Percentiles rank a stretch among this genome's conserved stretches.
phyloP scores from a whole-genome alignment of 2,329 filamentous ascomycete species.

The Scortechinia acanthostroma region DNA sequence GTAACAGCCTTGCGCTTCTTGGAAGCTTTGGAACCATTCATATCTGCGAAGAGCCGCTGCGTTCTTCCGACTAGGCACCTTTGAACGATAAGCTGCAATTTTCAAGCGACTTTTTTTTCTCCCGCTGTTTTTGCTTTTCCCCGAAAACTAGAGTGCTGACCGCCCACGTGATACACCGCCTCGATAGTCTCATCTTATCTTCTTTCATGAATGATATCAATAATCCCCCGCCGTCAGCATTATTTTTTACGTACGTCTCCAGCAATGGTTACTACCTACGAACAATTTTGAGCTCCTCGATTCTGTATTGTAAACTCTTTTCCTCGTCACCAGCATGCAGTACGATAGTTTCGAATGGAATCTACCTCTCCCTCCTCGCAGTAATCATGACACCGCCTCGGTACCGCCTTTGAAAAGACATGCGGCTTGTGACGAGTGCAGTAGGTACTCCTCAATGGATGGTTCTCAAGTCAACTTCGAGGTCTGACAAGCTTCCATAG shows the following conservation, averaged over 20 bases:
- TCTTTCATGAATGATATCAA: neutral
- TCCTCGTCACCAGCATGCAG: neutral
- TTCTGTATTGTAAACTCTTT: too few species aligned
- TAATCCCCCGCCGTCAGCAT: neutral
- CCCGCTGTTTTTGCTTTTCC: conserved; percentile 5
- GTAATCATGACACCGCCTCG: conserved; percentile 5
- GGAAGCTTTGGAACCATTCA: conserved; percentile 25
- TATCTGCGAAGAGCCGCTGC: conserved; percentile 11
- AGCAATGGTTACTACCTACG: too few species aligned
- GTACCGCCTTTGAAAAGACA: conserved; percentile 25
- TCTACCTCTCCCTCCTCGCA: conserved; percentile 4
- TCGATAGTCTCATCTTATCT: conserved; percentile 2
- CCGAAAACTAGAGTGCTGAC: too few species aligned
- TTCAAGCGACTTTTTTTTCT: conserved; percentile 4
- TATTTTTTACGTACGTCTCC: neutral
- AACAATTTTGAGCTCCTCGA: too few species aligned
- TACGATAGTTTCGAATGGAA: neutral
- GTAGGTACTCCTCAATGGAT: conserved; percentile 22
- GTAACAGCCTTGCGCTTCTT: conserved; percentile 62
- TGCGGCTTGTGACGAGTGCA: conserved; percentile 36
- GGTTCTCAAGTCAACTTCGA: too few species aligned
- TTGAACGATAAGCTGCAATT: conserved; percentile 4
- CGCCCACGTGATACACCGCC: conserved; percentile 25
- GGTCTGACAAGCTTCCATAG: too few species aligned
- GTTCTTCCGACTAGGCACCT: conserved; percentile 6